Percentiles rank a stretch among this genome's conserved stretches.
phyloP scores from a whole-genome alignment of 495 filamentous ascomycete species.

The Penicillium manginii region DNA sequence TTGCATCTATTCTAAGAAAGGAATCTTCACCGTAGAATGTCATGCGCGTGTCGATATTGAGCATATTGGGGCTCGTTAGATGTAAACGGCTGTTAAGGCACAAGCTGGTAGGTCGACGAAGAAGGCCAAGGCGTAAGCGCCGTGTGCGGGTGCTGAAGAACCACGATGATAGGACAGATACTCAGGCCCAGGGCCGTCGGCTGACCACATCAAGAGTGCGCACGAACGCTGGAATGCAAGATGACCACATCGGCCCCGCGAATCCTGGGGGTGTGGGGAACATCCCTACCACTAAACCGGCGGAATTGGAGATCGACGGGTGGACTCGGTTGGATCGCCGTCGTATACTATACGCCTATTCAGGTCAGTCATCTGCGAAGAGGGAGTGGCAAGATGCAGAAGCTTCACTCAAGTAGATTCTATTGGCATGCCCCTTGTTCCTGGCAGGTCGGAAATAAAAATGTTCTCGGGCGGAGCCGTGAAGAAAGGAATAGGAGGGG shows the following conservation, averaged over 20 bases:
- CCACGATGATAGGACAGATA: background rate
- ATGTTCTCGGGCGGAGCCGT: background rate
- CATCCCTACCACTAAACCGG: slow-evolving; percentile 5
- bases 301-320: slow-evolving; percentile 6
- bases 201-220: background rate
- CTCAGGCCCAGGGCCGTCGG: background rate
- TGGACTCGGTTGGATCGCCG: background rate
- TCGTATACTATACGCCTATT: background rate
- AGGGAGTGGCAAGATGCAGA: background rate
- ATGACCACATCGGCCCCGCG: slow-evolving; percentile 10
- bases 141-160: background rate
- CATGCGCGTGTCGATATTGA: background rate
- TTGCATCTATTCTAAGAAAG: background rate
- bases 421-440: slow-evolving; percentile 4
- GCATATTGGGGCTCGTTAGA: background rate
- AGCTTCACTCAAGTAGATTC: background rate
- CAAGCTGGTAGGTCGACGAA: background rate
- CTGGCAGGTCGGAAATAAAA: background rate
- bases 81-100: background rate
- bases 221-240: slow-evolving; percentile 6
- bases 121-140: background rate
- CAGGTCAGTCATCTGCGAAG: background rate
- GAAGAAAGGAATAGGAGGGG: background rate
- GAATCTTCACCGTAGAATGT: slow-evolving; percentile 1
- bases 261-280: slow-evolving; percentile 6